Percentiles rank a stretch among this genome's conserved stretches.
These are phyloP conservation scores for Ophiostoma ulmi DNA, from an alignment of 2,329 filamentous ascomycete genomes.

Conservation along the genomic window DNA sequence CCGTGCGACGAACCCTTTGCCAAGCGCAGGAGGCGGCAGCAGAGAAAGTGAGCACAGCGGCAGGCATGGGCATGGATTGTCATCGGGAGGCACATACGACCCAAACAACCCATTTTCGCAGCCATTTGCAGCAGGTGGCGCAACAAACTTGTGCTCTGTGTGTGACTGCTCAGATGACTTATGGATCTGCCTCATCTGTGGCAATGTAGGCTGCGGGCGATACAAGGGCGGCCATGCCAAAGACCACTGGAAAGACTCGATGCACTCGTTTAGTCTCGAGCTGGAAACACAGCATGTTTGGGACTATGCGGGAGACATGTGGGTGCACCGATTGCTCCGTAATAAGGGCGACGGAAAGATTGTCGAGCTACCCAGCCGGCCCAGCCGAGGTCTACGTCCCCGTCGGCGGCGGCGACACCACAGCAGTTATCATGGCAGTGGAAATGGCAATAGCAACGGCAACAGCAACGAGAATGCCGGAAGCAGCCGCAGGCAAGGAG, in stretches of 20 bases:
- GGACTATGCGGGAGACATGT: slow-evolving; percentile 94
- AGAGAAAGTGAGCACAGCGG: not conserved
- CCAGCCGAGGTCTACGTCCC: slow-evolving; percentile 22
- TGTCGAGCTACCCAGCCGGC: slow-evolving; percentile 69
- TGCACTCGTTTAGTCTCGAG: slow-evolving; percentile 89
- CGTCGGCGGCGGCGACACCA: slow-evolving; percentile 1
- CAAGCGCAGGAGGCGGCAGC: slow-evolving; percentile 23
- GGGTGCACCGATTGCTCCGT: slow-evolving; percentile 91
- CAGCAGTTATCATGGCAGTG: not conserved
- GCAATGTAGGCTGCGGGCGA: slow-evolving; percentile 84
- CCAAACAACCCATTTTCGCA: slow-evolving; percentile 47
- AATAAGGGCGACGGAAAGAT: slow-evolving; percentile 90
- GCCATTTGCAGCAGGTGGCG: slow-evolving; percentile 53
- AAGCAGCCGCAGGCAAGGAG: not conserved
- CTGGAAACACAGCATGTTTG: slow-evolving; percentile 91
- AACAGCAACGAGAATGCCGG: not conserved
- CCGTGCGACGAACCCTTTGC: slow-evolving; percentile 65
- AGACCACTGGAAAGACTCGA: slow-evolving; percentile 83
- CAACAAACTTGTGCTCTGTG: slow-evolving; percentile 69
- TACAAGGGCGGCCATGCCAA: slow-evolving; percentile 94
- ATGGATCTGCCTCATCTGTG: slow-evolving; percentile 94
- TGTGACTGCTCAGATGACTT: slow-evolving; percentile 78
- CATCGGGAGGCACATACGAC: slow-evolving; percentile 32
- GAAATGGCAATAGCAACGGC: not conserved
- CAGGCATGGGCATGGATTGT: slow-evolving; percentile 19